These are phyloP conservation scores for Nephelium lappaceum DNA, from an alignment of 345 rosid species.

Conservation along the genomic window DNA sequence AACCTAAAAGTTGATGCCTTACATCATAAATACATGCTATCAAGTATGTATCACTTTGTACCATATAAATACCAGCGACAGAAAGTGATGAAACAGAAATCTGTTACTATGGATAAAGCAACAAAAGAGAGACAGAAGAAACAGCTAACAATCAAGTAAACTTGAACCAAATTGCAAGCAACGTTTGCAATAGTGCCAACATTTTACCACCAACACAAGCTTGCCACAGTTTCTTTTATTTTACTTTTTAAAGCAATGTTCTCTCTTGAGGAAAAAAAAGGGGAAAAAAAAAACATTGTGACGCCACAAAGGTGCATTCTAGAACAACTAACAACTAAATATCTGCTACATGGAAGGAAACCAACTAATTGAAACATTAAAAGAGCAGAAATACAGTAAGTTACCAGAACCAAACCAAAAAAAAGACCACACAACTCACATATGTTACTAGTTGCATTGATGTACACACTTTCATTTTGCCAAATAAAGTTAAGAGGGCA, in stretches of 20 bases:
- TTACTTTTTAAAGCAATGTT: neutral
- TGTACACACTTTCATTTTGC: neutral
- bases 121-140: neutral
- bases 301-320: neutral
- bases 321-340: neutral
- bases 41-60: neutral
- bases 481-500: neutral
- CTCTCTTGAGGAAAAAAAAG: neutral
- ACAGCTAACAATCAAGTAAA: neutral
- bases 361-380: neutral
- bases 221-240: neutral
- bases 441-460: neutral
- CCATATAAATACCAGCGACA: neutral
- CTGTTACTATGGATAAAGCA: no score
- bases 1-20: neutral
- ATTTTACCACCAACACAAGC: neutral
- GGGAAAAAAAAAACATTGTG: no score
- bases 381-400: neutral
- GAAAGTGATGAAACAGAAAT: neutral
- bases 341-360: neutral
- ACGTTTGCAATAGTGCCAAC: neutral
- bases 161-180: neutral
- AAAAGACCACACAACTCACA: neutral
- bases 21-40: neutral
- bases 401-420: neutral